These are phyloP conservation scores for Diplocarpon rosae DNA, from an alignment of 2,329 filamentous ascomycete species.

Conservation along the genomic window DNA sequence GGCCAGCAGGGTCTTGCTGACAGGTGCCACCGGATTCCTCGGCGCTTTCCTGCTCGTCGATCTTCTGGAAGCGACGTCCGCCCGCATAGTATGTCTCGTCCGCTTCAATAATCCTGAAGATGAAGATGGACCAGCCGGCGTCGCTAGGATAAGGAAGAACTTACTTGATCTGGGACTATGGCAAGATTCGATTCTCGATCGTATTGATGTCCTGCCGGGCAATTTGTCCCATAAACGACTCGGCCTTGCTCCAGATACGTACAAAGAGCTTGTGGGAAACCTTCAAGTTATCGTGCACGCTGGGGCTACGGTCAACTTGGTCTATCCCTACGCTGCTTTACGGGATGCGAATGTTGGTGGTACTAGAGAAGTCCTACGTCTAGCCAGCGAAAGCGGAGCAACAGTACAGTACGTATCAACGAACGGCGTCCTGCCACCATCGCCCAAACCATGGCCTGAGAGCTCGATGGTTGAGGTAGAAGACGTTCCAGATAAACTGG, in stretches of 20 bases:
- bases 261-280: constrained; percentile 51
- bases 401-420: constrained; percentile 73
- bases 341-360: constrained; percentile 67
- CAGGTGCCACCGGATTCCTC: constrained; percentile 81
- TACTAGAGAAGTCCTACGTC: constrained; percentile 62
- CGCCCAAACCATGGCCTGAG: constrained; percentile 60
- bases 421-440: constrained; percentile 67
- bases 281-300: constrained; percentile 68
- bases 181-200: constrained; percentile 66
- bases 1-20: constrained; percentile 59
- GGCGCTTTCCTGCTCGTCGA: constrained; percentile 71
- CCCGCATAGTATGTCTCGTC: constrained; percentile 52
- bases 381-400: constrained; percentile 55
- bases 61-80: constrained; percentile 49
- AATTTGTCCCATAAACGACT: constrained; percentile 60
- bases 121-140: constrained; percentile 52
- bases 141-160: constrained; percentile 64
- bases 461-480: constrained; percentile 55
- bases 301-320: constrained; percentile 67
- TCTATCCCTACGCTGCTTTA: constrained; percentile 71
- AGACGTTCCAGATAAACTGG: constrained; percentile 57
- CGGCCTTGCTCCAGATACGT: constrained; percentile 54
- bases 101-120: constrained; percentile 63
- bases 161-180: constrained; percentile 69
- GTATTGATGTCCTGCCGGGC: constrained; percentile 64